Conservation (phyloP, 768 basidiomycete genomes). For the Boletales sp. region DNA sequence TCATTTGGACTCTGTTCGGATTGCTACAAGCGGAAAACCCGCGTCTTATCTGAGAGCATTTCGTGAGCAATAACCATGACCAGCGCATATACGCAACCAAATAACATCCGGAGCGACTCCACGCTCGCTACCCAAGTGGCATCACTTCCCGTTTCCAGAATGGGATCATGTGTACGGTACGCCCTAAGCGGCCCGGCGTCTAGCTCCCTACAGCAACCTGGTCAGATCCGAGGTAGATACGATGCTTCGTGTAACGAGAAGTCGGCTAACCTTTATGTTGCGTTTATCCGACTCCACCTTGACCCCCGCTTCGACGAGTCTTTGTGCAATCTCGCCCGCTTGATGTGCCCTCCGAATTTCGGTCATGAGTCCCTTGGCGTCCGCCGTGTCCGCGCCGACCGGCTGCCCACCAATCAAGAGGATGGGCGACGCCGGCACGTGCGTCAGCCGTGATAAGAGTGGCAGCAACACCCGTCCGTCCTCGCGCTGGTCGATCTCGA, state of each 20-base stretch:
- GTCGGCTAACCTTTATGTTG: slow-evolving; percentile 16
- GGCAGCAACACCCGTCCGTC: slow-evolving; percentile 63
- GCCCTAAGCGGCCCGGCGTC: slow-evolving; percentile 2
- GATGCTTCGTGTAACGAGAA: too few species aligned
- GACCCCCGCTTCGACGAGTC: slow-evolving; percentile 56
- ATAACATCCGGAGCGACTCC: too few species aligned
- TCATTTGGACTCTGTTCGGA: not conserved
- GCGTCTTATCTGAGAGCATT: not conserved
- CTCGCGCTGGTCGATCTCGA: slow-evolving; percentile 71
- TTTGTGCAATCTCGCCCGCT: slow-evolving; percentile 48
- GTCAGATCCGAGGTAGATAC: too few species aligned
- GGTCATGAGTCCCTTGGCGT: slow-evolving; percentile 30
- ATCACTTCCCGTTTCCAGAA: slow-evolving; percentile 5
- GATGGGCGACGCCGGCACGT: slow-evolving; percentile 52
- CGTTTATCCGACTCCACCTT: slow-evolving; percentile 51
- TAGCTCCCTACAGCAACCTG: slow-evolving; percentile 32
- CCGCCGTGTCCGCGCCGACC: slow-evolving; percentile 36
- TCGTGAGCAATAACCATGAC: not conserved
- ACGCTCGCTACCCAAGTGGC: not conserved
- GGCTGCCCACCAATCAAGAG: slow-evolving; percentile 65
- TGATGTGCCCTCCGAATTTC: slow-evolving; percentile 50
- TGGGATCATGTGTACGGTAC: not conserved
- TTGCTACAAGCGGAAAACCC: not conserved
- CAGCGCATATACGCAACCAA: too few species aligned
- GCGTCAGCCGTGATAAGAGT: slow-evolving; percentile 60